These are phyloP conservation scores for Rhypophila decipiens DNA, from an alignment of 495 filamentous ascomycete genomes.

Conservation along the genomic window DNA sequence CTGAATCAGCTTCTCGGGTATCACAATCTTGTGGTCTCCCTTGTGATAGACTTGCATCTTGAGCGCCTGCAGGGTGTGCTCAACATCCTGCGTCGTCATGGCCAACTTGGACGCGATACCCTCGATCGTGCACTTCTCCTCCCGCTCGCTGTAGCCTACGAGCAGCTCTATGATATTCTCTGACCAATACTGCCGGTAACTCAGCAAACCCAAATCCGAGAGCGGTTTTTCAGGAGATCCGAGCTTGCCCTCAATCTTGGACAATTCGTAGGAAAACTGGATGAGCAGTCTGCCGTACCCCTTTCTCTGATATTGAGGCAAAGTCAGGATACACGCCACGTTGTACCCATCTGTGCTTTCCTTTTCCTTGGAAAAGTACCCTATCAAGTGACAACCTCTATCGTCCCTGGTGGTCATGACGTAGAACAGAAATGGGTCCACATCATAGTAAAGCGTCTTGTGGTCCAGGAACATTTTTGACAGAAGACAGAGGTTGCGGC, in stretches of 20 bases:
- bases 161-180: conserved; percentile 85
- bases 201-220: conserved; percentile 83
- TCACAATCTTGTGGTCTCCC: conserved; percentile 85
- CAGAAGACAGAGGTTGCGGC: conserved; percentile 88
- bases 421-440: conserved; percentile 97
- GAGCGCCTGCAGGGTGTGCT: conserved; percentile 84
- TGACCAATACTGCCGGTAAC: conserved; percentile 95
- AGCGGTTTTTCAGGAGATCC: conserved; percentile 96
- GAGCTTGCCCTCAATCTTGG: conserved; percentile 87
- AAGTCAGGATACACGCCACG: conserved; percentile 91
- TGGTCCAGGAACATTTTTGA: conserved; percentile 97
- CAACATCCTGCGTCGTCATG: conserved; percentile 94
- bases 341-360: conserved; percentile 95
- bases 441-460: conserved; percentile 99
- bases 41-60: conserved; percentile 94
- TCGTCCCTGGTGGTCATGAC: conserved; percentile 88
- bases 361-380: conserved; percentile 98
- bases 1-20: conserved; percentile 63
- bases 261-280: conserved; percentile 96
- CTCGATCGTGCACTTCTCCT: conserved; percentile 71
- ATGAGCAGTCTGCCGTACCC: conserved; percentile 91
- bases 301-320: conserved; percentile 92
- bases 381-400: conserved; percentile 85
- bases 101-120: conserved; percentile 68
- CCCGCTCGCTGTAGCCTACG: conserved; percentile 51